phyloP scores from a whole-genome alignment of 306 rosid species.

The Prunus kanzakura region DNA sequence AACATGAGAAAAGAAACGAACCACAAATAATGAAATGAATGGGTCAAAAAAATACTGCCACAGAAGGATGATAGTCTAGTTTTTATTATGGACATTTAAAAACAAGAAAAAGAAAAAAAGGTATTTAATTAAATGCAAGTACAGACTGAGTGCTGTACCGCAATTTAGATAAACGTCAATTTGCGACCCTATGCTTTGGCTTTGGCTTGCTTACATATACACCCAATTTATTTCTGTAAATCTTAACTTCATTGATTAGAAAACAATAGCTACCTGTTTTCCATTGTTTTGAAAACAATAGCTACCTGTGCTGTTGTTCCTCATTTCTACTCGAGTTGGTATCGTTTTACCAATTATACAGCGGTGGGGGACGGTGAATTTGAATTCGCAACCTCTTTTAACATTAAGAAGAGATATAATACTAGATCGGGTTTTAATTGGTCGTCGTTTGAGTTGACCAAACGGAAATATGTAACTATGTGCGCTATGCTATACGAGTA shows the following conservation, averaged over 20 bases:
- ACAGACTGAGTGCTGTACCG: background rate
- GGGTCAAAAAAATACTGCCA: no score
- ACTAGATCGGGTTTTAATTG: no score
- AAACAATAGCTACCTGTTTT: slow-evolving; percentile 1
- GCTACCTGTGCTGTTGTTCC: background rate
- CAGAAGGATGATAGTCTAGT: no score
- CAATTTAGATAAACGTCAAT: slow-evolving; percentile 1
- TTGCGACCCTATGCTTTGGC: background rate
- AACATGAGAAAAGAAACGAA: no score
- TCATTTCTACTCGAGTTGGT: background rate
- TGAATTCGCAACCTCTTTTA: no score
- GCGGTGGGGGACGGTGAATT: no score
- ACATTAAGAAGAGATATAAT: no score
- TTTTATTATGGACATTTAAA: background rate
- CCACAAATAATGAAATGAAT: no score
- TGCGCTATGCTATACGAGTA: background rate
- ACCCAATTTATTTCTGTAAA: background rate
- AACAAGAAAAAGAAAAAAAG: background rate
- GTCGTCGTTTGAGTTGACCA: background rate
- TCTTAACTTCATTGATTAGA: slow-evolving; percentile 13
- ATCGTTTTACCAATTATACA: background rate
- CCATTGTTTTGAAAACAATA: background rate
- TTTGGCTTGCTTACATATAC: background rate
- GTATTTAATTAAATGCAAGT: background rate
- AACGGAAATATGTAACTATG: background rate